These are phyloP conservation scores for Letharia lupina DNA, from an alignment of 495 filamentous ascomycete species.

Conservation along the genomic window DNA sequence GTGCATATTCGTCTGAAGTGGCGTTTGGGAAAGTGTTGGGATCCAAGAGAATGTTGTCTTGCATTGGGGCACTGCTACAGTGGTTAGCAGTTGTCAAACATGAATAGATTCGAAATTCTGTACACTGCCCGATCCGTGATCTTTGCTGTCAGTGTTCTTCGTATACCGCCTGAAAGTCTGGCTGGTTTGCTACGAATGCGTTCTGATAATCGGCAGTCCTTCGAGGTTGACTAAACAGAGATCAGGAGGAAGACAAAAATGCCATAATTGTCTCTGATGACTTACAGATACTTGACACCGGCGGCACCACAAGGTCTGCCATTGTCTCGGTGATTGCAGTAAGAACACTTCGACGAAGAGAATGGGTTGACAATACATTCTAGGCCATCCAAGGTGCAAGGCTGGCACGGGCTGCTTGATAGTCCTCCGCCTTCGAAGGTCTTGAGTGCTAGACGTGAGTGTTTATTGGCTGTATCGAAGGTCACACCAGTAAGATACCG, in stretches of 20 bases:
- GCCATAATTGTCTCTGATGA: neutral
- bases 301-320: neutral
- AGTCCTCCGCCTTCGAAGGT: neutral
- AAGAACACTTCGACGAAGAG: neutral
- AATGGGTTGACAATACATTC: neutral
- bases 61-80: too few species aligned
- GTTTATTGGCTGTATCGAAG: neutral
- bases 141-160: neutral
- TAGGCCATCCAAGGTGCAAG: neutral
- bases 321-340: neutral
- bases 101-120: too few species aligned
- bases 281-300: neutral
- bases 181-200: neutral
- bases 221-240: neutral
- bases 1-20: too few species aligned
- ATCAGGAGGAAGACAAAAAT: neutral
- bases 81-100: too few species aligned
- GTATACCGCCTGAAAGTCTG: neutral
- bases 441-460: neutral
- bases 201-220: neutral
- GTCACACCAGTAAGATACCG: neutral
- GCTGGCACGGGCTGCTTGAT: neutral
- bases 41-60: too few species aligned
- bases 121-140: too few species aligned
- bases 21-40: too few species aligned